Evolutionary conservation across 805 yeast genomes (phyloP).

Genomic region (Metschnikowia amazonensis): DNA sequence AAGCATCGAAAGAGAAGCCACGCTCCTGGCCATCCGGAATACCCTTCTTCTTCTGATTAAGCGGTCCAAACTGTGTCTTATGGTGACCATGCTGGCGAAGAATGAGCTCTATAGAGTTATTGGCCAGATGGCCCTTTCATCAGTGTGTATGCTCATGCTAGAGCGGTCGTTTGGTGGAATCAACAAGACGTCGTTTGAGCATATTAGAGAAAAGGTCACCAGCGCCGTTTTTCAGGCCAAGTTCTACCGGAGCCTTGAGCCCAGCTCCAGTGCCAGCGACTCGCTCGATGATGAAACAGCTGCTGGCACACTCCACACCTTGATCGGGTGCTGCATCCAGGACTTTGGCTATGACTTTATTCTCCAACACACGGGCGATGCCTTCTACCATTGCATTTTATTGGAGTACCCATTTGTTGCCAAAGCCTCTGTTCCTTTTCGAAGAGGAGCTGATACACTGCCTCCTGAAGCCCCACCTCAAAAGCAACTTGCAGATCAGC

Average conservation of each 20-base stretch:
- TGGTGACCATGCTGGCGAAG: constrained; percentile 33
- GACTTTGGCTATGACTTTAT: constrained; percentile 78
- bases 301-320: constrained; percentile 49
- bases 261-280: constrained; percentile 27
- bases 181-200: constrained; percentile 52
- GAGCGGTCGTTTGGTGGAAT: constrained; percentile 59
- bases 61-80: constrained; percentile 59
- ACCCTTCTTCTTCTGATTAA: constrained; percentile 38
- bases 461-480: neutral
- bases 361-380: constrained; percentile 62
- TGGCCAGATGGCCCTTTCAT: constrained; percentile 53
- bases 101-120: constrained; percentile 43
- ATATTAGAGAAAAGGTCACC: constrained; percentile 44
- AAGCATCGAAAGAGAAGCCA: constrained; percentile 11
- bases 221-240: constrained; percentile 40
- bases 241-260: constrained; percentile 47
- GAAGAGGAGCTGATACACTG: neutral
- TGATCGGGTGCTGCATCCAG: constrained; percentile 66
- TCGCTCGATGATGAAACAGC: constrained; percentile 50
- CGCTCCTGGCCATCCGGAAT: constrained; percentile 8
- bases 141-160: constrained; percentile 57
- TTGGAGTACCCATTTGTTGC: constrained; percentile 64
- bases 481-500: neutral
- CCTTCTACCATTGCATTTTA: constrained; percentile 57
- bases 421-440: constrained; percentile 34